Percentiles rank a stretch among this genome's conserved stretches.
These are phyloP conservation scores for Phytophthora quininea DNA, from an alignment of 352 stramenopile genomes.

Conservation along the genomic window DNA sequence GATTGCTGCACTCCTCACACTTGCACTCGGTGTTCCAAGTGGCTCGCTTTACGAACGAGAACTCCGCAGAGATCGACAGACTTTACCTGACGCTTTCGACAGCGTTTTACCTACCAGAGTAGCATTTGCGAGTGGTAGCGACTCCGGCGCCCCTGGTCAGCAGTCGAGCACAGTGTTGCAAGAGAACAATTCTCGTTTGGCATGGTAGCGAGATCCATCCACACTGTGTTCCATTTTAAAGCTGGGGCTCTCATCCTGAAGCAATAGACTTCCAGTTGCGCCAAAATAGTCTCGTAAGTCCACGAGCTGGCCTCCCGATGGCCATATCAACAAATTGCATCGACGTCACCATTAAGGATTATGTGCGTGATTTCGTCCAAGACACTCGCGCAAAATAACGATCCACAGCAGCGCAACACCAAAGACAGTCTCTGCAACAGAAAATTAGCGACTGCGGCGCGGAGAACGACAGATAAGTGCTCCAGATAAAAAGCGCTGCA, in stretches of 20 bases:
- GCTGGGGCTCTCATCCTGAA: neutral
- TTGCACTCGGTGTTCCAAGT: slow-evolving; percentile 7
- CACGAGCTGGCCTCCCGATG: no score
- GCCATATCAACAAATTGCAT: no score
- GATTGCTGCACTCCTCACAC: neutral
- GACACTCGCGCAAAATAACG: no score
- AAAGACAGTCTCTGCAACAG: no score
- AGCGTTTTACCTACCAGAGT: slow-evolving; percentile 5
- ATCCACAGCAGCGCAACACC: no score
- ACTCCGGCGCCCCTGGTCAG: neutral
- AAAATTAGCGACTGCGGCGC: no score
- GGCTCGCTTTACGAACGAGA: slow-evolving; percentile 8
- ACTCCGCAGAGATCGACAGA: slow-evolving; percentile 8
- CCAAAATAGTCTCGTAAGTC: no score
- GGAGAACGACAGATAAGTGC: no score
- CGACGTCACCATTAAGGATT: no score
- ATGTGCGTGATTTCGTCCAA: no score
- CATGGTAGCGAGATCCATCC: neutral
- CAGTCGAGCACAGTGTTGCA: neutral
- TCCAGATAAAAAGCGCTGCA: no score
- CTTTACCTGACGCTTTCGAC: slow-evolving; percentile 9
- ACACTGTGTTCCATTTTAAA: neutral
- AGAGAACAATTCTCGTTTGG: neutral
- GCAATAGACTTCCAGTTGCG: no score
- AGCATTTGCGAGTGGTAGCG: neutral